Percentiles rank a stretch among this genome's conserved stretches.
Evolutionary conservation across 2,329 filamentous ascomycete species (phyloP).

Genomic region (Colletotrichum acutatum): DNA sequence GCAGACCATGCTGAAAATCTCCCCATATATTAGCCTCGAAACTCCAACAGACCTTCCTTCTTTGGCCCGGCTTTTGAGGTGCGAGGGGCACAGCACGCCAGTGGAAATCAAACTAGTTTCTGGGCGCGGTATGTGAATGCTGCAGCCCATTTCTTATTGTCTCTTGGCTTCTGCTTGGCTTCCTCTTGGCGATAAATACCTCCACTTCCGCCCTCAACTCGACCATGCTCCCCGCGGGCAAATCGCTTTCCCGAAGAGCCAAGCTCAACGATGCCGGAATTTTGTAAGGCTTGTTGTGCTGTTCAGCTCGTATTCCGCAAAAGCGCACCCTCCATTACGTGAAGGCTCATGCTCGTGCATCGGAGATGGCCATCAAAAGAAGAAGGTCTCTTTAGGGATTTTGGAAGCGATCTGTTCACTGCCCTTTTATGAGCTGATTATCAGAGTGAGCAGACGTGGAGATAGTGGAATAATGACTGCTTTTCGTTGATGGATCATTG

Average conservation of each 20-base stretch:
- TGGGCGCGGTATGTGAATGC: neutral
- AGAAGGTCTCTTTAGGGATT: neutral
- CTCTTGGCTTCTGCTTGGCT: conserved; percentile 23
- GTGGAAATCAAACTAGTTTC: neutral
- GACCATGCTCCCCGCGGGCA: neutral
- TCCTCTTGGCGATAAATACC: conserved; percentile 25
- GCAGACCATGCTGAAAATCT: neutral
- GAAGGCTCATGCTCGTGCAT: neutral
- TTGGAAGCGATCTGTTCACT: neutral
- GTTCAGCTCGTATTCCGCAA: neutral
- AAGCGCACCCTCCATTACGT: neutral
- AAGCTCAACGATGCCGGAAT: conserved; percentile 4
- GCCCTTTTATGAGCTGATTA: neutral
- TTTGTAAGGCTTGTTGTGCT: neutral
- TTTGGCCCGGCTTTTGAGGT: conserved; percentile 14
- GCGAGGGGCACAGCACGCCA: neutral
- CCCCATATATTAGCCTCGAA: neutral
- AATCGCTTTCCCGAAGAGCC: neutral
- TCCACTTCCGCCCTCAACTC: neutral
- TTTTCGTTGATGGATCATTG: neutral
- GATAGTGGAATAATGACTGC: neutral
- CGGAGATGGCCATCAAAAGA: neutral
- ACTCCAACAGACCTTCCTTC: conserved; percentile 10
- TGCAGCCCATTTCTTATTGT: conserved; percentile 9
- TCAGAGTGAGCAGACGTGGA: conserved; percentile 1